Base-by-base conservation (phyloP, 1,284 basidiomycete species). In the Porphyrellus sp. region DNA sequence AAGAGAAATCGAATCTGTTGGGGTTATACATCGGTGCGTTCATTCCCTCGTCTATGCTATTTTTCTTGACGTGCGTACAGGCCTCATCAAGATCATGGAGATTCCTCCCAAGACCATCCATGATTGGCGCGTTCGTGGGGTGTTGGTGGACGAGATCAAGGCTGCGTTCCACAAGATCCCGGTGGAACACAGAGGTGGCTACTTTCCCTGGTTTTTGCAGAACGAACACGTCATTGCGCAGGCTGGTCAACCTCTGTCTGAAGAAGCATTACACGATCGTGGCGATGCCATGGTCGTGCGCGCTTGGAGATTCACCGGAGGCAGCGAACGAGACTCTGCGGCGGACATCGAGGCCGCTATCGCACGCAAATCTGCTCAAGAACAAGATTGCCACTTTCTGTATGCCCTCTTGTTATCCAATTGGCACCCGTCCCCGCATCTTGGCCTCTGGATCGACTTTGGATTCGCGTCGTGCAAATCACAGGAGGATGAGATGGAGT, bases 381-480 rank as follows among this genome's bases (percentile, higher is more conserved):
- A 52, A 38, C 39, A 38, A 42, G 11, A n/a, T 2, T 52, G 51
- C 12, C 28, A 27, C 9, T 11, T 0, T 2, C 11, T 52, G 28
- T 53, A 53, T 33, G 2, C 9, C 7, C 28, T 53, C 18, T 28
- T 53, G 18, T 43, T 52, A 16, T 52, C 51, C 20, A 23, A 8
- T 28, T 52, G 41, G 49, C 30, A 27, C 28, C 40, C 41, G 16
- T 31, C 40, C n/a, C 49, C 51, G 2, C 18, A 33, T 31, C 28
- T 52, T 34, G 20, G 23, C 2, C 23, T 43, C 24, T 52, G 51
- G 51, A 5, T 53, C 12, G 18, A 27, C 12, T 53, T 53, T 6
- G 51, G 51, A 34, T 53, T 53, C 23, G 49, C 40, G 12, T 42
- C 50, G 8, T 52, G 51, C 34, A 25, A 4, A 3, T 52, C 49